These are phyloP conservation scores for Cryptococcus wingfieldii DNA, from an alignment of 1,284 basidiomycete genomes.

Conservation along the genomic window DNA sequence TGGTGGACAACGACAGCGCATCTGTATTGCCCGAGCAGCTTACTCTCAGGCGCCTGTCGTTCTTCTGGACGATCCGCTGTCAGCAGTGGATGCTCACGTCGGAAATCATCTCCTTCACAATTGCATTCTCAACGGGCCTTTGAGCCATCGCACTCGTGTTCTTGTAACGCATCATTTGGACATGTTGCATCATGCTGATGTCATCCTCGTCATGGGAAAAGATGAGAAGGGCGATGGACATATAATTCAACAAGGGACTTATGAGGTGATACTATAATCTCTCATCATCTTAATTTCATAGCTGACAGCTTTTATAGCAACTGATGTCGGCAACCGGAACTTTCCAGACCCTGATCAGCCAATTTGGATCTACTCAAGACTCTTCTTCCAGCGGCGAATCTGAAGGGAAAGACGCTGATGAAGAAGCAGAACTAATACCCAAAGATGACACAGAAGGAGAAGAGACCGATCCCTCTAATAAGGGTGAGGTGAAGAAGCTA, in stretches of 20 bases:
- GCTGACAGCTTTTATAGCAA: neutral
- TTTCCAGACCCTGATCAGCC: conserved; percentile 7
- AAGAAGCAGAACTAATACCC: neutral
- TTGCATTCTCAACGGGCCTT: conserved; percentile 59
- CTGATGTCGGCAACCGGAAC: conserved; percentile 1
- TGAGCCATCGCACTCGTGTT: conserved; percentile 61
- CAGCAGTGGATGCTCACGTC: conserved; percentile 62
- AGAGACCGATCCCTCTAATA: too few relatives aligned
- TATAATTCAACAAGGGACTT: conserved; percentile 24
- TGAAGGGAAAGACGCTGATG: neutral
- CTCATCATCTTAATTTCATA: neutral
- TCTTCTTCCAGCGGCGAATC: neutral
- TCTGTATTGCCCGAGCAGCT: conserved; percentile 19
- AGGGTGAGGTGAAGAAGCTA: conserved; percentile 1
- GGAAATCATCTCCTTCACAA: conserved; percentile 50
- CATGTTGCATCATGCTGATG: conserved; percentile 51
- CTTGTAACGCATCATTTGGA: conserved; percentile 67
- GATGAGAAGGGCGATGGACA: conserved; percentile 16
- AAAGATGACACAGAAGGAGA: neutral
- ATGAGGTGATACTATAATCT: conserved; percentile 25
- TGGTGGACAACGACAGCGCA: conserved; percentile 21
- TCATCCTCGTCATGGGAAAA: conserved; percentile 24
- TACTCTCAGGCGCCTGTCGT: conserved; percentile 17
- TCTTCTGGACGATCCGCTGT: conserved; percentile 49
- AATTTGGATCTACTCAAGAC: conserved; percentile 6